These are phyloP conservation scores for Xylariaceae sp. DNA, from an alignment of 2,329 filamentous ascomycete species.

Conservation along the genomic window DNA sequence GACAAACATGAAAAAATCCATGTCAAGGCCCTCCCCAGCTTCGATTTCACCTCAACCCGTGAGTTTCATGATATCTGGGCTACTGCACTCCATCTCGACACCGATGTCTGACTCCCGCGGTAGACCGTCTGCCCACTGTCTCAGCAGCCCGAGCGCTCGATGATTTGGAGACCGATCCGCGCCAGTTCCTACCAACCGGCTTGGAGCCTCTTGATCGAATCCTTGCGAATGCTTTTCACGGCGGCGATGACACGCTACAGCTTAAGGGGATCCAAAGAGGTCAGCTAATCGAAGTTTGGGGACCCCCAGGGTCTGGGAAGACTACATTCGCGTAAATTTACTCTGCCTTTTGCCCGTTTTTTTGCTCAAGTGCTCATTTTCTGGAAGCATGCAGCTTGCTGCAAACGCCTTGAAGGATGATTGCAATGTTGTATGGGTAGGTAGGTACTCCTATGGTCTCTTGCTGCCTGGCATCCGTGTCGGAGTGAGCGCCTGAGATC, in stretches of 20 bases:
- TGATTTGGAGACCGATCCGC: conserved; percentile 47
- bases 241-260: conserved; percentile 8
- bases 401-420: conserved; percentile 57
- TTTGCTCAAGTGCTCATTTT: conserved; percentile 3
- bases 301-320: conserved; percentile 80
- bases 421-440: conserved; percentile 72
- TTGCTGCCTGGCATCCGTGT: background rate
- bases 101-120: conserved; percentile 13
- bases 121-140: conserved; percentile 72
- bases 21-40: conserved; percentile 56
- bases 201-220: conserved; percentile 47
- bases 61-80: conserved; percentile 25
- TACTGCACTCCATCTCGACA: conserved; percentile 5
- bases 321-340: conserved; percentile 65
- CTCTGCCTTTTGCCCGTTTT: background rate
- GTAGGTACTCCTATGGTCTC: conserved; percentile 34
- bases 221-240: conserved; percentile 32
- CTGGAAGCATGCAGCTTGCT: conserved; percentile 63
- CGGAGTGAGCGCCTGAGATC: background rate
- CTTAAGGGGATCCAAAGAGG: conserved; percentile 63
- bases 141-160: conserved; percentile 69
- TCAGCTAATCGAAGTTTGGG: conserved; percentile 81
- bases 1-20: conserved; percentile 53
- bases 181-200: conserved; percentile 51
- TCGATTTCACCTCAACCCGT: conserved; percentile 51